Base-by-base conservation (phyloP, 2,329 filamentous ascomycete genomes). In the Nemania abortiva region DNA sequence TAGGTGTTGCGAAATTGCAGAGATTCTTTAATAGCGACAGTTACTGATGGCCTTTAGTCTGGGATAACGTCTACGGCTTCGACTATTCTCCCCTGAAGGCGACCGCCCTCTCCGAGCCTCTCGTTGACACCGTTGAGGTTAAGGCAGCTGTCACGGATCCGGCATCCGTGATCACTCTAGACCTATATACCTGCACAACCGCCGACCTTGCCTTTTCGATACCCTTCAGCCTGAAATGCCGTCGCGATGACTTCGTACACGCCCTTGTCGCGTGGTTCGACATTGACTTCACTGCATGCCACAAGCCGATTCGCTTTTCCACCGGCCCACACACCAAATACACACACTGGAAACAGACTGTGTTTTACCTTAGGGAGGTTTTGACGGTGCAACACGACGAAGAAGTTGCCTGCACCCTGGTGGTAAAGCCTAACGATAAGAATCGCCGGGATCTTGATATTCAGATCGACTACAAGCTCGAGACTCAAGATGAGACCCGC, bases 301-400 rank as follows among this genome's bases (percentile, higher is more conserved):
- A 99, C 88, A 98, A 98, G 88, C 93, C 94, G 37, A 94, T 99
- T 79, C 90, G 91, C 79, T 99, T 99, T 88, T 97, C 93, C 63
- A 99, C 96, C 20, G 96, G 96, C 24, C 96, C 96, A 31, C 96
- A 98, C 84, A 97, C 95, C 76, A 98, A 98, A 85, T 98, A 98
- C 85, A 99, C 96, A 20, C 96, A 99, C 88, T 99, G 96, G 96
- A 99, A 99, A 86, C 96, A 99, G 86, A 99, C 96, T 13, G 96
- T 99, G 71, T 98, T 99, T 85, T 99, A 99, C 84, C 87, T 99
- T 72, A 90, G 92, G 78, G 95, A 99, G 75, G 93, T 97, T 39
- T 85, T 99, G 73, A 98, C 95, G 20, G 94, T 97, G 45, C 91
- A 97, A 82, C 88, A 93, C 78, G 94, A 92, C 66, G 96, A 99